Percentiles rank a stretch among this genome's conserved stretches.
These are phyloP conservation scores for Gloeopeniophorella convolvens DNA, from an alignment of 768 basidiomycete species.

Conservation along the genomic window DNA sequence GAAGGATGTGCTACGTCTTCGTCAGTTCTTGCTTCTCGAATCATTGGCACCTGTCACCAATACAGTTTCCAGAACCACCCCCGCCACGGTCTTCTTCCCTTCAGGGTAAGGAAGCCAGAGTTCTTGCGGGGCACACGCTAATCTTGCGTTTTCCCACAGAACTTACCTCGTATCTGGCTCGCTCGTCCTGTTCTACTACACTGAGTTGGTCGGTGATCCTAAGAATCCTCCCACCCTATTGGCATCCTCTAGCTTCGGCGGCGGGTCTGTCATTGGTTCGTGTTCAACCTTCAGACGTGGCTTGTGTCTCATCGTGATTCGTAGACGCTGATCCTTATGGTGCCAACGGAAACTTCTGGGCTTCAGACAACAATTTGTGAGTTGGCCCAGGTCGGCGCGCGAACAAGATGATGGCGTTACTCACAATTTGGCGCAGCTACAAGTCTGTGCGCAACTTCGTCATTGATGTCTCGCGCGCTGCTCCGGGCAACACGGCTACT, in stretches of 20 bases:
- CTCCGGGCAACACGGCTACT: constrained; percentile 59
- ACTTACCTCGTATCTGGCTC: constrained; percentile 62
- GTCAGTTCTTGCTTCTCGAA: constrained; percentile 20
- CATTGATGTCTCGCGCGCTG: constrained; percentile 42
- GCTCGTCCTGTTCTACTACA: constrained; percentile 71
- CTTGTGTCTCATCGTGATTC: neutral
- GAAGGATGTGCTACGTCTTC: constrained; percentile 55
- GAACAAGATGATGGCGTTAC: too few relatives aligned
- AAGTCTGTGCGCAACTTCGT: constrained; percentile 68
- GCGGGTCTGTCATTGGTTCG: constrained; percentile 71
- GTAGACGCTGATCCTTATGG: constrained; percentile 73
- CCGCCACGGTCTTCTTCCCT: constrained; percentile 76
- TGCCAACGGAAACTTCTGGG: constrained; percentile 51
- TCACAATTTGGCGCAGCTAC: too few relatives aligned
- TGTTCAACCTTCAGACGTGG: constrained; percentile 5
- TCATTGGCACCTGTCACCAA: too few relatives aligned
- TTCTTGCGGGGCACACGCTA: neutral
- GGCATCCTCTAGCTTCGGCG: constrained; percentile 54
- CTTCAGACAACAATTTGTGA: constrained; percentile 66
- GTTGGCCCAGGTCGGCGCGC: too few relatives aligned
- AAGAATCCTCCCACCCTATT: constrained; percentile 59
- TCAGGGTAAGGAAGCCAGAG: constrained; percentile 41
- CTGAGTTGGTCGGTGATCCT: constrained; percentile 72
- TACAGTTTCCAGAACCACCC: constrained; percentile 41
- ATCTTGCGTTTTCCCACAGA: constrained; percentile 29